phyloP scores from a whole-genome alignment of 306 rosid species.

The Acacia crassicarpa region DNA sequence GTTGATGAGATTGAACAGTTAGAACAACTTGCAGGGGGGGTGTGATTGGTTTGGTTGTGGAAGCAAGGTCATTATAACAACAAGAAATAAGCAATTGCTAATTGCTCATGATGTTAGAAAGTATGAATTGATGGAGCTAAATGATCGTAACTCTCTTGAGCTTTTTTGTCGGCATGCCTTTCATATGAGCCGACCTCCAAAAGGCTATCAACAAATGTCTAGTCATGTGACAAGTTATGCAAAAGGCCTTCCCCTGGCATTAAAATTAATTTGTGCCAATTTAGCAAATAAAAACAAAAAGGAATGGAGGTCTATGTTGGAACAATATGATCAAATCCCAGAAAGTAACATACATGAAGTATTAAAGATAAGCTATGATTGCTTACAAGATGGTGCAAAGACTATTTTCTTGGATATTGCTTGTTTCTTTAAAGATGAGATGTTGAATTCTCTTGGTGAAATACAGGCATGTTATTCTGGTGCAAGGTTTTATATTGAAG shows the following conservation, averaged over 20 bases:
- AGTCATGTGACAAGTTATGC: background rate
- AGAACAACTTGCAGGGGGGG: too few species aligned
- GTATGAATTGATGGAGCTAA: too few species aligned
- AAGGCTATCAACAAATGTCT: background rate
- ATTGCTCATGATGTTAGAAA: too few species aligned
- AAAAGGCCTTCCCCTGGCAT: background rate
- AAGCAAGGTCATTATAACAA: too few species aligned
- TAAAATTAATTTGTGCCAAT: background rate
- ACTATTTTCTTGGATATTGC: conserved; percentile 1
- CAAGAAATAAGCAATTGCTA: too few species aligned
- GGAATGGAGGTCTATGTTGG: background rate
- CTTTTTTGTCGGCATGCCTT: background rate
- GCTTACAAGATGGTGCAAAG: background rate
- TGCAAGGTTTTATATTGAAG: background rate
- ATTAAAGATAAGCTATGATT: background rate
- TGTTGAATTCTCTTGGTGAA: conserved; percentile 4
- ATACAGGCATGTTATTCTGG: background rate
- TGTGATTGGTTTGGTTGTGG: too few species aligned
- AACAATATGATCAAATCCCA: background rate
- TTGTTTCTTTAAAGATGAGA: conserved; percentile 17
- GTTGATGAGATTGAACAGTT: too few species aligned
- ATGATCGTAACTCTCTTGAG: background rate
- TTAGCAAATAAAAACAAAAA: background rate
- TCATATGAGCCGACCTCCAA: background rate
- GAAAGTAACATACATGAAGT: background rate